These are phyloP conservation scores for Beta vulgaris DNA, from an alignment of 148 eudicot species.

Conservation along the genomic window DNA sequence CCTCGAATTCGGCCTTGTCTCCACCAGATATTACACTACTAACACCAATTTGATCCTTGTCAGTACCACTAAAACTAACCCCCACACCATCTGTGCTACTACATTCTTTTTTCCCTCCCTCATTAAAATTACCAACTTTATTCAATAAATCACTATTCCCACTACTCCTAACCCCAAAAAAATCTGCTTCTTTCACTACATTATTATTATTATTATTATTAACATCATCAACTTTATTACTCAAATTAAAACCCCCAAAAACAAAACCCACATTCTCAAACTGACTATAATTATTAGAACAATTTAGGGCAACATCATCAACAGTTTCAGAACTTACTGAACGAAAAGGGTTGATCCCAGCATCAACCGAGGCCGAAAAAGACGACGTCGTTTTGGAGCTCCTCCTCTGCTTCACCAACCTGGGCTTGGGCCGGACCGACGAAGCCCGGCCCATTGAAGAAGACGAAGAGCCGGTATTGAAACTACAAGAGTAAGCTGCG, in stretches of 20 bases:
- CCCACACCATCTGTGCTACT: not conserved
- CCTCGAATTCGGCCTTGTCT: constrained; percentile 30
- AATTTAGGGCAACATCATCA: constrained; percentile 6
- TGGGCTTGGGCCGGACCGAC: constrained; percentile 43
- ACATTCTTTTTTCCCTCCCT: not conserved
- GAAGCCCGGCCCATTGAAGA: constrained; percentile 12
- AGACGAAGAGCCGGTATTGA: constrained; percentile 27
- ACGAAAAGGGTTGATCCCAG: constrained; percentile 33
- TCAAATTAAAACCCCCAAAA: constrained; percentile 34
- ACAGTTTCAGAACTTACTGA: constrained; percentile 21
- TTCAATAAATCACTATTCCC: not conserved
- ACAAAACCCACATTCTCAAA: constrained; percentile 31
- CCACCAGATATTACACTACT: constrained; percentile 2
- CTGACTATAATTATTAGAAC: constrained; percentile 3
- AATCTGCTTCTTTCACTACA: not conserved
- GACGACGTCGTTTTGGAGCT: constrained; percentile 26
- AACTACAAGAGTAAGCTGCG: constrained; percentile 16
- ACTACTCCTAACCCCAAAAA: constrained; percentile 10
- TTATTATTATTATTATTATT: constrained; percentile 4
- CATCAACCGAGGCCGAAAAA: constrained; percentile 15
- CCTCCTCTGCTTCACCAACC: constrained; percentile 50
- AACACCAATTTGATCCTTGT: constrained; percentile 12
- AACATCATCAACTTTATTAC: constrained; percentile 3
- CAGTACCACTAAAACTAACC: constrained; percentile 18
- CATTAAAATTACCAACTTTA: too few species aligned